Percentiles rank a stretch among this genome's conserved stretches.
These are phyloP conservation scores for Malus hybrid DNA, from an alignment of 331 rosid species.

Conservation along the genomic window DNA sequence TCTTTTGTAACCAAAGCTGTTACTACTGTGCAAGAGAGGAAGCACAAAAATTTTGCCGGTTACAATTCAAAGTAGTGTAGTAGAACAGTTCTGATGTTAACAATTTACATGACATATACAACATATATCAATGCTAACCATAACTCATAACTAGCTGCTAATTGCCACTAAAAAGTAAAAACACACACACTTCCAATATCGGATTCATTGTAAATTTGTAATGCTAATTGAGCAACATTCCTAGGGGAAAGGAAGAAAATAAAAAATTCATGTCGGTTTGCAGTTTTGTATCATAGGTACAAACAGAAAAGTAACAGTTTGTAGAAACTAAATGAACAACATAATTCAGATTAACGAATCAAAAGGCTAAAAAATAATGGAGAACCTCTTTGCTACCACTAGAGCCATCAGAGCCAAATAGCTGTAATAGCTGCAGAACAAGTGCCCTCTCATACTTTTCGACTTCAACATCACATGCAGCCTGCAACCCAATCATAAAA, in stretches of 20 bases:
- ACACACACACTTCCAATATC: too few relatives aligned
- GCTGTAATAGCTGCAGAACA: constrained; percentile 66
- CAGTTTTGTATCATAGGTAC: neutral
- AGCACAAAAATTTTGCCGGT: too few relatives aligned
- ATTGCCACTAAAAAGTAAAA: too few relatives aligned
- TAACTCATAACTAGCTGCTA: too few relatives aligned
- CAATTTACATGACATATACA: too few relatives aligned
- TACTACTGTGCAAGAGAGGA: too few relatives aligned
- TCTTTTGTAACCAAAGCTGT: too few relatives aligned
- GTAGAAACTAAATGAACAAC: neutral
- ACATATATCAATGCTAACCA: too few relatives aligned
- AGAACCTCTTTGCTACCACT: constrained; percentile 69
- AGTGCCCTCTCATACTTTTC: constrained; percentile 77
- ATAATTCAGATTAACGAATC: neutral
- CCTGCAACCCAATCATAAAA: constrained; percentile 34
- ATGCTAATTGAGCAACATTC: neutral
- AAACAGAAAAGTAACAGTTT: neutral
- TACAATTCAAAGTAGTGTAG: too few relatives aligned
- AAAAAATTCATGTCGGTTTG: neutral
- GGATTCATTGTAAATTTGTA: neutral
- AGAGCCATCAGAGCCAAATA: constrained; percentile 45
- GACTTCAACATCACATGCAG: constrained; percentile 61
- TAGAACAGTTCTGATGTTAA: too few relatives aligned
- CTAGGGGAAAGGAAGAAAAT: neutral
- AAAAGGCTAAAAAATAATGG: neutral